A percentile compares a stretch with the other conserved stretches of the same genome.
These are phyloP conservation scores for Exophiala sp. DNA, from an alignment of 2,329 filamentous ascomycete species.

Conservation along the genomic window DNA sequence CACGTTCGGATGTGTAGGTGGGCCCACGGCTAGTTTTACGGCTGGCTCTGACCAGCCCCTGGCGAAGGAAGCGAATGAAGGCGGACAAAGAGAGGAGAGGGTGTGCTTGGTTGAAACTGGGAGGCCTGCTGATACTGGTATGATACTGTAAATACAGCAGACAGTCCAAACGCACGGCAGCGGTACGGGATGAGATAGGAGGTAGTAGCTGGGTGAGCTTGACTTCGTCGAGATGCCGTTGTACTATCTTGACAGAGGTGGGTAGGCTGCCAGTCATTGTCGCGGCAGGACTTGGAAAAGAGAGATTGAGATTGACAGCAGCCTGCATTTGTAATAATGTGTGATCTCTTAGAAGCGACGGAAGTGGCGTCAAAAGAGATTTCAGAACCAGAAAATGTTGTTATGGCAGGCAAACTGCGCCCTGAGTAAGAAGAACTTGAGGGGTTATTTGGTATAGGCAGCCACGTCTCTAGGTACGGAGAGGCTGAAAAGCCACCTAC, in stretches of 20 bases:
- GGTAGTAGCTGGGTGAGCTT: background rate
- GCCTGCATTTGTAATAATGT: background rate
- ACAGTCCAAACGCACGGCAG: background rate
- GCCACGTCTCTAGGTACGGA: no score
- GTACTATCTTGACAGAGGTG: no score
- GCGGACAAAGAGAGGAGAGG: background rate
- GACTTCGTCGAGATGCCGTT: no score
- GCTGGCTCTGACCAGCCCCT: background rate
- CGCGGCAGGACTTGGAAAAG: no score
- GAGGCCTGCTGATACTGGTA: background rate
- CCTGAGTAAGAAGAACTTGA: no score
- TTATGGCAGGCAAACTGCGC: no score
- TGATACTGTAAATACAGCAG: slow-evolving; percentile 3
- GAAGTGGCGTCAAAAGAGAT: no score
- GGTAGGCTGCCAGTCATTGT: no score
- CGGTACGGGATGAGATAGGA: background rate
- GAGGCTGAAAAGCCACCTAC: no score
- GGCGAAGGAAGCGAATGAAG: background rate
- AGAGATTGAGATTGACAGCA: background rate
- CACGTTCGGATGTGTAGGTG: background rate
- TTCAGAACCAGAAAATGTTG: no score
- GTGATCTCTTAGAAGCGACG: no score
- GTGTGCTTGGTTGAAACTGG: background rate
- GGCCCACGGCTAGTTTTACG: background rate
- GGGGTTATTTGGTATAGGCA: no score